A percentile compares a stretch with the other conserved stretches of the same genome.
phyloP scores from a whole-genome alignment of 306 rosid genomes.

The Dryas alaskensis region DNA sequence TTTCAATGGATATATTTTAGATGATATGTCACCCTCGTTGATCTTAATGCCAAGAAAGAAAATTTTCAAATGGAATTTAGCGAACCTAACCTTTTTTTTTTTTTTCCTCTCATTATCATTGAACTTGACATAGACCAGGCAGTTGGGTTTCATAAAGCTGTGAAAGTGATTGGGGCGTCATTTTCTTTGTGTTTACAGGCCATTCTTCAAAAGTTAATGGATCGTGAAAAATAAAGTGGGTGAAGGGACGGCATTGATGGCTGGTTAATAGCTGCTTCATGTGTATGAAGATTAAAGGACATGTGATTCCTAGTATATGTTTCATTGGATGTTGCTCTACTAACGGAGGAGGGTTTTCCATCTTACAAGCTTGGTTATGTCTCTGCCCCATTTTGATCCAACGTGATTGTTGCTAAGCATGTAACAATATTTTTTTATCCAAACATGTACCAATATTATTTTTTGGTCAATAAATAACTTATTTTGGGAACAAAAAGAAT shows the following conservation, averaged over 20 bases:
- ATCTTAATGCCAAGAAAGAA: not conserved
- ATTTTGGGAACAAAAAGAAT: too few relatives aligned
- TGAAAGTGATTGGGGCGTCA: conserved; percentile 12
- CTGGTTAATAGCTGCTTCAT: conserved; percentile 23
- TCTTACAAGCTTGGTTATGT: too few relatives aligned
- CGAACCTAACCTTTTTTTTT: not conserved
- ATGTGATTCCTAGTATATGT: conserved; percentile 1
- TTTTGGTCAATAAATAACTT: too few relatives aligned
- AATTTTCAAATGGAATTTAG: not conserved
- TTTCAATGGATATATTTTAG: too few relatives aligned
- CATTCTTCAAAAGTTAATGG: conserved; percentile 57
- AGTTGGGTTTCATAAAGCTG: not conserved
- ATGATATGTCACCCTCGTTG: not conserved
- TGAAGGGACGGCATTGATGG: conserved; percentile 17
- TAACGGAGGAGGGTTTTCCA: not conserved
- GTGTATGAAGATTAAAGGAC: not conserved
- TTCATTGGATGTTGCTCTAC: not conserved
- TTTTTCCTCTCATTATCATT: not conserved
- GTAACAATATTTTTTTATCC: too few relatives aligned
- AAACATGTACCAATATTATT: too few relatives aligned
- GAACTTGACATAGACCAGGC: not conserved
- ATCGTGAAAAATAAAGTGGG: conserved; percentile 43
- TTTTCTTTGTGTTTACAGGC: conserved; percentile 46
- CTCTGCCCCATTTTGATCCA: too few relatives aligned
- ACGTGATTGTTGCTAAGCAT: too few relatives aligned